Conservation (phyloP, 2,329 filamentous ascomycete genomes). For the Paraphaeosphaeria minitans region DNA sequence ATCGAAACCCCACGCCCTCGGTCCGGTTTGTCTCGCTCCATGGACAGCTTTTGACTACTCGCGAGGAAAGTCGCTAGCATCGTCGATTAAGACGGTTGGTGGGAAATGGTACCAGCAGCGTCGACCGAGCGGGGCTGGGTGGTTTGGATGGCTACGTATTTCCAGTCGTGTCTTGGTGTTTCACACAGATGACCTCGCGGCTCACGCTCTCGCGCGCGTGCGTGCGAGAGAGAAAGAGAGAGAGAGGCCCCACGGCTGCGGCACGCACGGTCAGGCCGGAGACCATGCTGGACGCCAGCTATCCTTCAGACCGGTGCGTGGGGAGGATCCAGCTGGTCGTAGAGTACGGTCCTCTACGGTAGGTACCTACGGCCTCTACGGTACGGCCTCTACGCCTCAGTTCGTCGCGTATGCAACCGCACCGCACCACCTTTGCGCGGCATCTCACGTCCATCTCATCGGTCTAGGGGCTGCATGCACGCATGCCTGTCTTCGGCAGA, state of each 20-base stretch:
- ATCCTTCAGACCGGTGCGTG: neutral
- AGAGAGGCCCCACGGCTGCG: conserved; percentile 2
- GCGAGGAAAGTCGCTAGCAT: neutral
- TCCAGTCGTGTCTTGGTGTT: conserved; percentile 3
- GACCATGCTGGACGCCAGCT: neutral
- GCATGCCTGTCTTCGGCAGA: neutral
- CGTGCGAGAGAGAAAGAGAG: too few relatives aligned
- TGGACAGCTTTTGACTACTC: neutral
- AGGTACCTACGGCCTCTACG: too few relatives aligned
- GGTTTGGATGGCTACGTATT: neutral
- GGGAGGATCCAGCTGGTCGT: neutral
- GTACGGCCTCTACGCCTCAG: neutral
- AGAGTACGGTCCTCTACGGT: neutral
- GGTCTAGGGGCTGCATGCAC: neutral
- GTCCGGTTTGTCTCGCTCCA: neutral
- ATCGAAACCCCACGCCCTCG: neutral
- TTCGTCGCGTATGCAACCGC: neutral
- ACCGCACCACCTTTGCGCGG: neutral
- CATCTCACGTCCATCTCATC: neutral
- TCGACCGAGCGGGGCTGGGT: neutral
- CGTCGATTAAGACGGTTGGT: neutral
- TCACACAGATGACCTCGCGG: neutral
- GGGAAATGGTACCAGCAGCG: neutral
- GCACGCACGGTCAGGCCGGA: conserved; percentile 1
- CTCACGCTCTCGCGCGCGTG: neutral